phyloP scores from a whole-genome alignment of 441 rosid genomes.

The Biscutella laevigata region DNA sequence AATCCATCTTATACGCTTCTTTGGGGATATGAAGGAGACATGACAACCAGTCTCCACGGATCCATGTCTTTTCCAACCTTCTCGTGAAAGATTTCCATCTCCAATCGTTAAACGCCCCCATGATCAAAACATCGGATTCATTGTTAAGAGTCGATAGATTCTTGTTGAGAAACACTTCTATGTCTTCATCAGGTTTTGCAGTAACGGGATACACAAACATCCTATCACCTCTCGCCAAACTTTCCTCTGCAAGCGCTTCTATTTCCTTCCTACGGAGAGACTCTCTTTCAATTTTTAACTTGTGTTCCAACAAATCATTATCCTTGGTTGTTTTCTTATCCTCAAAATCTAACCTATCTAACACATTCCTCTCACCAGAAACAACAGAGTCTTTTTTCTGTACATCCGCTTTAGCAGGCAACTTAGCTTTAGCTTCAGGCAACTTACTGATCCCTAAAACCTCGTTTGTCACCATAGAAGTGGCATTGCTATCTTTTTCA shows the following conservation, averaged over 20 bases:
- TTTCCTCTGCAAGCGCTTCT: slow-evolving; percentile 47
- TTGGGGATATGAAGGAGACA: slow-evolving; percentile 70
- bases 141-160: slow-evolving; percentile 47
- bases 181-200: slow-evolving; percentile 55
- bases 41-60: slow-evolving; percentile 83
- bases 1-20: slow-evolving; percentile 86
- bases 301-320: slow-evolving; percentile 31
- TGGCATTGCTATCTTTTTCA: slow-evolving; percentile 35
- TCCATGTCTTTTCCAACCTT: slow-evolving; percentile 54
- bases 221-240: slow-evolving; percentile 36
- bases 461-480: slow-evolving; percentile 26
- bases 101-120: slow-evolving; percentile 97
- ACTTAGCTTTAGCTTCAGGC: slow-evolving; percentile 21
- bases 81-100: slow-evolving; percentile 74
- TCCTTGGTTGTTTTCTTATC: slow-evolving; percentile 14
- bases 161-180: slow-evolving; percentile 68
- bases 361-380: slow-evolving; percentile 21
- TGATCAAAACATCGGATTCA: slow-evolving; percentile 62
- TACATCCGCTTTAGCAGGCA: too few relatives aligned
- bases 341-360: slow-evolving; percentile 11
- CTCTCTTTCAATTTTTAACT: slow-evolving; percentile 38
- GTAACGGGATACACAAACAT: slow-evolving; percentile 62
- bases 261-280: slow-evolving; percentile 42
- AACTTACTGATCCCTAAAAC: slow-evolving; percentile 20
- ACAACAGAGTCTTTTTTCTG: slow-evolving; percentile 32